A percentile compares a stretch with the other conserved stretches of the same genome.
Conservation (phyloP, 192 early-diverging fungal species). For the Entrophospora sp. region DNA sequence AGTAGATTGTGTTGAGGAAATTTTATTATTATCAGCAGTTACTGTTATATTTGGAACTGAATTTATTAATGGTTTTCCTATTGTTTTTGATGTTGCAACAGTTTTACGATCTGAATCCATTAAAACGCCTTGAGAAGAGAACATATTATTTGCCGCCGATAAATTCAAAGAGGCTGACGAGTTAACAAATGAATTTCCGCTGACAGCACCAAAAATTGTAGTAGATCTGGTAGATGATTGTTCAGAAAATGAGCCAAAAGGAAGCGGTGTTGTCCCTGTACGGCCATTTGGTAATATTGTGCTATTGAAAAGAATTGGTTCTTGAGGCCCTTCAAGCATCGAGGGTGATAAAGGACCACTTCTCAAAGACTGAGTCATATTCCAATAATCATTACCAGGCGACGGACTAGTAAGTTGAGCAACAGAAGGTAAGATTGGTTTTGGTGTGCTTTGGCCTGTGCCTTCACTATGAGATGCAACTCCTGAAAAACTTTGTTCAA, state of each 20-base stretch:
- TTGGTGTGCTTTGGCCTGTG: slow-evolving; percentile 34
- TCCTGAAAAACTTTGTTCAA: slow-evolving; percentile 71
- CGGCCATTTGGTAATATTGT: slow-evolving; percentile 13
- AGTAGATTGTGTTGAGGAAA: not conserved
- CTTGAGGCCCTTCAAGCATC: slow-evolving; percentile 61
- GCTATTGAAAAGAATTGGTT: slow-evolving; percentile 25
- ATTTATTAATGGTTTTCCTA: not conserved
- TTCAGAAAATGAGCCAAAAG: slow-evolving; percentile 16
- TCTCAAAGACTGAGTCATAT: slow-evolving; percentile 51
- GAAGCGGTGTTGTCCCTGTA: slow-evolving; percentile 17
- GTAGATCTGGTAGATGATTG: slow-evolving; percentile 19
- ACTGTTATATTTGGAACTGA: not conserved
- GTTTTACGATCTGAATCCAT: slow-evolving; percentile 21
- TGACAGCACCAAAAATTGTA: slow-evolving; percentile 15
- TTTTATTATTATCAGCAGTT: no score
- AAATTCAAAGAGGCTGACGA: not conserved
- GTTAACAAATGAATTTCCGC: slow-evolving; percentile 6
- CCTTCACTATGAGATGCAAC: slow-evolving; percentile 11
- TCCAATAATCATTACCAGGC: slow-evolving; percentile 39
- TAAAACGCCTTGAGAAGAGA: not conserved
- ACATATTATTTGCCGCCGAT: not conserved
- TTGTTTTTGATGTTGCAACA: slow-evolving; percentile 9
- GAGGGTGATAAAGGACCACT: slow-evolving; percentile 69
- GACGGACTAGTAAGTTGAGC: slow-evolving; percentile 52
- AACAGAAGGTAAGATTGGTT: slow-evolving; percentile 59